These are phyloP conservation scores for Citrullus colocynthis DNA, from an alignment of 306 rosid species.

Conservation along the genomic window DNA sequence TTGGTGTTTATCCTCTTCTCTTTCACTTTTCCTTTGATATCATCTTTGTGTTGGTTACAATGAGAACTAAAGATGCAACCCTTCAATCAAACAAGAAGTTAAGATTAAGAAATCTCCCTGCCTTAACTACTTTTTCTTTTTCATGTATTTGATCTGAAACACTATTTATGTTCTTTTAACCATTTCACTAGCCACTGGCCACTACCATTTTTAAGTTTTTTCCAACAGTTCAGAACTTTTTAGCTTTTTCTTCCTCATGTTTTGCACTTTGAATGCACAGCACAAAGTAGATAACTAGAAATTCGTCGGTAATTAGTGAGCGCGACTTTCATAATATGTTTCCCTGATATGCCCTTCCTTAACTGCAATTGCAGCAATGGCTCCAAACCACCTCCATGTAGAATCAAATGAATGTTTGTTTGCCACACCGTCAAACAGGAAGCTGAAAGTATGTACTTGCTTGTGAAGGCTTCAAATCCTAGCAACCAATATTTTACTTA, in stretches of 20 bases:
- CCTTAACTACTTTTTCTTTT: too few species aligned
- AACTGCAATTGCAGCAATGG: neutral
- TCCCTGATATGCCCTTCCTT: neutral
- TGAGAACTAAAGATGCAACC: neutral
- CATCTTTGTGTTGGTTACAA: neutral
- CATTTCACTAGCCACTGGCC: neutral
- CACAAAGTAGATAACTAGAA: neutral
- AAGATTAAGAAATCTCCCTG: too few species aligned
- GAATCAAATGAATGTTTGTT: neutral
- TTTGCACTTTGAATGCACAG: neutral
- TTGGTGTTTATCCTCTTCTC: neutral
- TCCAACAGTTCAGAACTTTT: neutral
- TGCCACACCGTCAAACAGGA: conserved; percentile 21
- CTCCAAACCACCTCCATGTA: neutral
- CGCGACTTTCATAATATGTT: neutral
- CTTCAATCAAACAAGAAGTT: too few species aligned
- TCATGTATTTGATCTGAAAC: too few species aligned
- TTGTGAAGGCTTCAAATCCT: neutral
- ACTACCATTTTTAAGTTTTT: neutral
- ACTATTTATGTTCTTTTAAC: too few species aligned
- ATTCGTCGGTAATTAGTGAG: neutral
- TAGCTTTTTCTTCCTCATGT: neutral
- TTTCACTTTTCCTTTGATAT: neutral
- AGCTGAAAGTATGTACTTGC: conserved; percentile 41
- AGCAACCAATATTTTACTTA: neutral